These are phyloP conservation scores for Singerocomus inundabilis DNA, from an alignment of 1,284 basidiomycete species.

Conservation along the genomic window DNA sequence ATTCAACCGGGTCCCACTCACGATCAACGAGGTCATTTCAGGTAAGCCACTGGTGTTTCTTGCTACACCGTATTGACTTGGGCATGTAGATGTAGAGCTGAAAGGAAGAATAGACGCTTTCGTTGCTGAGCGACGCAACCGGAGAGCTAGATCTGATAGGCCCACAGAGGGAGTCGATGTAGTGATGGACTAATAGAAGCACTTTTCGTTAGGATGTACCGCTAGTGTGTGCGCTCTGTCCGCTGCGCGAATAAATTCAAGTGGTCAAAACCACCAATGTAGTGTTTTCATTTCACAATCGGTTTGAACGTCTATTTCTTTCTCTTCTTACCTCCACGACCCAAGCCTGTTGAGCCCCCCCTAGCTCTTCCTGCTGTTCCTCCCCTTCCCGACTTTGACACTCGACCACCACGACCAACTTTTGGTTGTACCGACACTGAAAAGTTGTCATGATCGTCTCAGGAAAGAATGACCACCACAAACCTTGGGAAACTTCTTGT, in stretches of 20 bases:
- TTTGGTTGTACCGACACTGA: constrained; percentile 23
- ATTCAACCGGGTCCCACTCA: constrained; percentile 82
- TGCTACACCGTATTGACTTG: constrained; percentile 7
- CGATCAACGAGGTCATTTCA: constrained; percentile 80
- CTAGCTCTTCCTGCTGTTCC: constrained; percentile 25
- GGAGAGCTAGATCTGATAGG: constrained; percentile 28
- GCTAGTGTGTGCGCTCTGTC: constrained; percentile 1
- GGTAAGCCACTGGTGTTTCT: constrained; percentile 38
- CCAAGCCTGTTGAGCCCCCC: constrained; percentile 22
- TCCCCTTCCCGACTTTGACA: constrained; percentile 27
- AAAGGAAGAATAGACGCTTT: constrained; percentile 65
- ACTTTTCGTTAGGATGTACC: constrained; percentile 4
- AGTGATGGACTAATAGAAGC: constrained; percentile 20
- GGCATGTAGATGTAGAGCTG: constrained; percentile 51
- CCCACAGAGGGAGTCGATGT: constrained; percentile 36
- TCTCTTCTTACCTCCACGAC: constrained; percentile 31
- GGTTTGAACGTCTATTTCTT: constrained; percentile 28
- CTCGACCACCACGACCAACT: constrained; percentile 27
- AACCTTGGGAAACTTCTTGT: constrained; percentile 56
- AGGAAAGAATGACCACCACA: constrained; percentile 16
- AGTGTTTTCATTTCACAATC: too few species aligned
- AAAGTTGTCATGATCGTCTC: constrained; percentile 17
- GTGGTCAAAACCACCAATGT: not conserved
- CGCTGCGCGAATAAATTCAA: constrained; percentile 9
- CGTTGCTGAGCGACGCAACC: constrained; percentile 47